phyloP scores from a whole-genome alignment of 257 asterid species.

The Ilex aquifolium region DNA sequence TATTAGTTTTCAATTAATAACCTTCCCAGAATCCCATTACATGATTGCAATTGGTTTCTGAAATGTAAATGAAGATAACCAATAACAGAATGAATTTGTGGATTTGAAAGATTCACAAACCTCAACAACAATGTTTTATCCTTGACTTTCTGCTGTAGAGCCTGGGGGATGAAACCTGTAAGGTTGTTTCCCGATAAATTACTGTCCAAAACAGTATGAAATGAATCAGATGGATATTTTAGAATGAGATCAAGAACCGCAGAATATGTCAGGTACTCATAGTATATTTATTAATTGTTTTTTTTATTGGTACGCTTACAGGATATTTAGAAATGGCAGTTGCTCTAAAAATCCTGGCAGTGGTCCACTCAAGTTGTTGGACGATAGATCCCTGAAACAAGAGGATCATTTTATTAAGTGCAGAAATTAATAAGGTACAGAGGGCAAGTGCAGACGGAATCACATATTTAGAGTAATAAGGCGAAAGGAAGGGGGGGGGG shows the following conservation, averaged over 20 bases:
- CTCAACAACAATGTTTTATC: slow-evolving; percentile 15
- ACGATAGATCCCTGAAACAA: slow-evolving; percentile 29
- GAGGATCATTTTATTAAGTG: too few relatives aligned
- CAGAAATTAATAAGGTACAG: too few relatives aligned
- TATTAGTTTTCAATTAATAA: too few relatives aligned
- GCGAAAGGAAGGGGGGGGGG: too few relatives aligned
- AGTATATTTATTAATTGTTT: too few relatives aligned
- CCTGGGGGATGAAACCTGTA: slow-evolving; percentile 25
- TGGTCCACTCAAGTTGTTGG: slow-evolving; percentile 20
- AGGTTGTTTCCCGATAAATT: slow-evolving; percentile 33
- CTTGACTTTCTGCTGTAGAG: slow-evolving; percentile 20
- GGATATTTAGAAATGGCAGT: slow-evolving; percentile 8
- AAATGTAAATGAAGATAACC: background rate
- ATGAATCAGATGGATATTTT: background rate
- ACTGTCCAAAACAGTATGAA: slow-evolving; percentile 10
- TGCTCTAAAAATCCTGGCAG: slow-evolving; percentile 27
- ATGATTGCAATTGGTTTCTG: too few relatives aligned
- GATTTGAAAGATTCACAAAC: slow-evolving; percentile 13
- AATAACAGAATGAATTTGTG: background rate
- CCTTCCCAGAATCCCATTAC: too few relatives aligned
- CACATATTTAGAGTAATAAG: too few relatives aligned
- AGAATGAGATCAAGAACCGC: background rate
- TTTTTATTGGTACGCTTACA: slow-evolving; percentile 13
- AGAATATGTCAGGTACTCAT: background rate
- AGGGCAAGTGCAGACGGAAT: too few relatives aligned